Evolutionary conservation across 2,329 filamentous ascomycete species (phyloP), one percentile per base, ranked within the genome.

Genomic region (Thelonectria discophora): DNA sequence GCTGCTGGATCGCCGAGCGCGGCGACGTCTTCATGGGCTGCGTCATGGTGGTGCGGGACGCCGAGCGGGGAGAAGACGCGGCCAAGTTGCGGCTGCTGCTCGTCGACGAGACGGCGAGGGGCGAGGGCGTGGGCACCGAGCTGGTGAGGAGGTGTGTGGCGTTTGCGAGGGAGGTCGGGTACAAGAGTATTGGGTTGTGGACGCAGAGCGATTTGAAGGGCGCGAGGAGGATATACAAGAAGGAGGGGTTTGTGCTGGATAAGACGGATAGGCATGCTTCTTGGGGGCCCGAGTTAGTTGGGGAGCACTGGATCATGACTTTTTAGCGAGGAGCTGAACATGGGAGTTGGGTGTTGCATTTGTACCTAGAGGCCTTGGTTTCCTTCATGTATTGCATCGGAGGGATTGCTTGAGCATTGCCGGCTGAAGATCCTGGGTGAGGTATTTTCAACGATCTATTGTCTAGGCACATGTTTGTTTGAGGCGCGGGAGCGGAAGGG

Each of bases 1-100:
- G 65, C 2, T 70, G 68, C 58, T 74, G 72, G 72, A 72, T 74
- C 11, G 71, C 69, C 0, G 72, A 74, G 47, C 58, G 50, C 3
- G 61, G 63, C 5, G 66, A 52, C 3, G 21, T 63, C 5, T 74
- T 74, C 37, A 46, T 69, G 1, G 72, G 73, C 6, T 71, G 65
- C 50, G 57, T 74, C 18, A 64, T 70, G n/a, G 50, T 74, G 1
- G 51, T 68, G 40, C 64, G 62, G 8, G 66, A 71, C 21, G 47
- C 24, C 27, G 27, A 63, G 30, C n/a, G 24, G 13, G 30, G 54
- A 11, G 10, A 55, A 11, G 10, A 64, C 7, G 58, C 54, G 11
- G 72, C 70, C 11, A 66, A 66, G n/a, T 51, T 74, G 9, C 65
- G 73, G 2, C 61, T 70, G 2, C 66, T 74, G 6, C 21, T 74